phyloP scores from a whole-genome alignment of 305 asterid species.

The Fraxinus sp. region DNA sequence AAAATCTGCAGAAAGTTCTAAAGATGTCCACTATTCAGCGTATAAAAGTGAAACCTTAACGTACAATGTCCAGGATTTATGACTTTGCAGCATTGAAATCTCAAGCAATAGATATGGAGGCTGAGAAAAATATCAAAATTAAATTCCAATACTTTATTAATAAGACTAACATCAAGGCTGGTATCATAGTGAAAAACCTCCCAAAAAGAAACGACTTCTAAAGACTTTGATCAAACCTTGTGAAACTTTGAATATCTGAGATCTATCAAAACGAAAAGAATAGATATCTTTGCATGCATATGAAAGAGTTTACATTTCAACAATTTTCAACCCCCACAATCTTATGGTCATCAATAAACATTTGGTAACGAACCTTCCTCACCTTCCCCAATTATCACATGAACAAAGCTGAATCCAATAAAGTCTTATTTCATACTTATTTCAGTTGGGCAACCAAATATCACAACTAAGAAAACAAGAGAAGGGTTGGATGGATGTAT shows the following conservation, averaged over 20 bases:
- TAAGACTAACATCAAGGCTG: background rate
- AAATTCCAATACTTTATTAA: background rate
- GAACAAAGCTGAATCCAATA: background rate
- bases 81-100: background rate
- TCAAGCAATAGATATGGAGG: background rate
- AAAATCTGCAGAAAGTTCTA: background rate
- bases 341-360: background rate
- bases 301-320: background rate
- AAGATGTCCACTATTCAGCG: background rate
- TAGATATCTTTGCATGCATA: background rate
- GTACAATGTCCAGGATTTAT: background rate
- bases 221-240: background rate
- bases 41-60: background rate
- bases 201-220: background rate
- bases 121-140: background rate
- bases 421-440: background rate
- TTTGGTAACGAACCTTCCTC: background rate
- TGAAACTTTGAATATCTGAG: background rate
- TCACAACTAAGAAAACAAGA: background rate
- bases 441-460: background rate
- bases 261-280: background rate
- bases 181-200: background rate
- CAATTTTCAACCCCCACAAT: background rate
- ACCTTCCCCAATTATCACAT: background rate
- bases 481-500: background rate